Conservation (phyloP, 306 rosid genomes). For the Cyclanthera cordifolia region DNA sequence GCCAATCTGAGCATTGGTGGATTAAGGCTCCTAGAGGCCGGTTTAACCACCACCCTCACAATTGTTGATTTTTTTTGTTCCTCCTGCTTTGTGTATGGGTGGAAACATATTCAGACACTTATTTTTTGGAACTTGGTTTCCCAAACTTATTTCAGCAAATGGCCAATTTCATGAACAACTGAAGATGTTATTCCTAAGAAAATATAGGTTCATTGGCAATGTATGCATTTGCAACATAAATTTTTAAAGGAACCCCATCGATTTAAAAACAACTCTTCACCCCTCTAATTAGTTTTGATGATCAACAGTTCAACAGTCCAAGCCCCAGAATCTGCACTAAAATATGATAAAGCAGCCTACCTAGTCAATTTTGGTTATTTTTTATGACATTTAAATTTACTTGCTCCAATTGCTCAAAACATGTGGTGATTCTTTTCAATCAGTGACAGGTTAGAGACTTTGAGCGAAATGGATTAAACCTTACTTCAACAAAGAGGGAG, state of each 20-base stretch:
- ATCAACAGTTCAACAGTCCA: too few species aligned
- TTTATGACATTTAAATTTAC: not conserved
- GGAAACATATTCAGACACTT: not conserved
- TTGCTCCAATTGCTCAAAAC: slow-evolving; percentile 16
- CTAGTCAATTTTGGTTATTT: not conserved
- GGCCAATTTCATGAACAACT: not conserved
- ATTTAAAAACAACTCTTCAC: not conserved
- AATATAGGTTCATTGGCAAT: not conserved
- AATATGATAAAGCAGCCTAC: not conserved
- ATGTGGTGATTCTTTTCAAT: slow-evolving; percentile 59
- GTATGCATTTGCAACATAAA: not conserved
- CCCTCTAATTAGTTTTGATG: too few species aligned
- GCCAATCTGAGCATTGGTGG: not conserved
- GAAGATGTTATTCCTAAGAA: not conserved
- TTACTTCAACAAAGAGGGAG: slow-evolving; percentile 72
- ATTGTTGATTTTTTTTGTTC: not conserved
- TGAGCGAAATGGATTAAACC: slow-evolving; percentile 86
- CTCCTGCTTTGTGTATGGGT: not conserved
- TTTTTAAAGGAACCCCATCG: not conserved
- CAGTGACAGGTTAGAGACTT: slow-evolving; percentile 99
- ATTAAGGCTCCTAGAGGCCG: not conserved
- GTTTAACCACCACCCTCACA: not conserved
- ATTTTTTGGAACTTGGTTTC: not conserved
- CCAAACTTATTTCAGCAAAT: not conserved
- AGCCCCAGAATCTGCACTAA: too few species aligned